Conservation (phyloP, 306 rosid species). For the Vicia villosa region DNA sequence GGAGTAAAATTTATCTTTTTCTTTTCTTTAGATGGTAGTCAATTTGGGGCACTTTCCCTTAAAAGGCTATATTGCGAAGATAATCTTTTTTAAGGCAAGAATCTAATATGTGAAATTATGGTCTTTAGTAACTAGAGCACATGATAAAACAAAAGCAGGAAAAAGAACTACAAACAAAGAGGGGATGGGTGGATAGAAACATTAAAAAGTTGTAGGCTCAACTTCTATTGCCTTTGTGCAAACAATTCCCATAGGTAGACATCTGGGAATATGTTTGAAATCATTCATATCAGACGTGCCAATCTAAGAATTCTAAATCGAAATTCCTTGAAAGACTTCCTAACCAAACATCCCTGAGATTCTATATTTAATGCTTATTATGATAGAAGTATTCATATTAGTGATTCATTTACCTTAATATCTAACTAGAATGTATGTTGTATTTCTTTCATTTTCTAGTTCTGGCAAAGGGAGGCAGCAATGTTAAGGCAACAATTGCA, state of each 20-base stretch:
- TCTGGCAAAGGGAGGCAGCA: conserved; percentile 92
- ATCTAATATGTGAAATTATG: not conserved
- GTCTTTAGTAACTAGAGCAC: not conserved
- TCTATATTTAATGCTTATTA: conserved; percentile 16
- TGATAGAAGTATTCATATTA: conserved; percentile 18
- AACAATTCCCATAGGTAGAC: not conserved
- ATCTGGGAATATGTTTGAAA: not conserved
- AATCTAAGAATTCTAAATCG: not conserved
- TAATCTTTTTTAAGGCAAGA: not conserved
- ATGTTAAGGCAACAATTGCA: conserved; percentile 80
- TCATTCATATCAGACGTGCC: not conserved
- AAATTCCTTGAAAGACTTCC: not conserved
- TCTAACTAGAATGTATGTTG: conserved; percentile 17
- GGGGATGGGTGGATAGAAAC: not conserved
- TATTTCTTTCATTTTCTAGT: conserved; percentile 48
- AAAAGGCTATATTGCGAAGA: too few species aligned
- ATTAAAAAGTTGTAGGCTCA: not conserved
- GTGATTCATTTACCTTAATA: conserved; percentile 19
- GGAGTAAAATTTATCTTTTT: not conserved
- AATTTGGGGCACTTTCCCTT: too few species aligned
- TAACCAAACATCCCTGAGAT: not conserved
- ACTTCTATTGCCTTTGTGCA: not conserved
- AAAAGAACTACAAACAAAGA: not conserved
- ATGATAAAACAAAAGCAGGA: not conserved
- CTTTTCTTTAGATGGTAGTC: too few species aligned